phyloP scores from a whole-genome alignment of 345 rosid genomes.

The Acer campestre region DNA sequence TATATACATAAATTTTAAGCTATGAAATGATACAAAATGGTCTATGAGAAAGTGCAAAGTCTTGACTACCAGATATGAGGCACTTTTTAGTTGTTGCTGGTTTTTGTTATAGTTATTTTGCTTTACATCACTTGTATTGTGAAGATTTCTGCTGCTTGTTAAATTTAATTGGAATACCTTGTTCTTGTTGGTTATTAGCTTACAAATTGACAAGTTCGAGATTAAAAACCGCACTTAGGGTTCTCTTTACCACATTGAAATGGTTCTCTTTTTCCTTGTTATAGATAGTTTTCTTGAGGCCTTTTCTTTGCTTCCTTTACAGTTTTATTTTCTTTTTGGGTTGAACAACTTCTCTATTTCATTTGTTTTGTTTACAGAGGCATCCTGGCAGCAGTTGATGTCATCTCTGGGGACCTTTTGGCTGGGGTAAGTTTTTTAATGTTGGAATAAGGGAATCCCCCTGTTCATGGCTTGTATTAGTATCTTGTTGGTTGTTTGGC shows the following conservation, averaged over 20 bases:
- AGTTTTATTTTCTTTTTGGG: neutral
- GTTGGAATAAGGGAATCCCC: neutral
- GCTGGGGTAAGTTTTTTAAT: constrained; percentile 72
- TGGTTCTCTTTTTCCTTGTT: neutral
- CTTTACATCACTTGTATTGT: neutral
- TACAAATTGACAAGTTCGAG: neutral
- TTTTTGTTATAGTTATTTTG: neutral
- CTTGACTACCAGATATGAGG: neutral
- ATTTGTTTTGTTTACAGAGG: constrained; percentile 57
- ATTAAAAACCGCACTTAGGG: neutral
- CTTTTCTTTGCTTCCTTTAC: neutral
- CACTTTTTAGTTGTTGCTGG: neutral
- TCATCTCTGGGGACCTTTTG: constrained; percentile 59
- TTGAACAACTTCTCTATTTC: neutral
- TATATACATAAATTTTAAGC: too few species aligned
- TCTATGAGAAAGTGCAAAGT: neutral
- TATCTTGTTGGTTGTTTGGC: neutral
- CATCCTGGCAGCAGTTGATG: constrained; percentile 92
- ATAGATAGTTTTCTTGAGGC: neutral
- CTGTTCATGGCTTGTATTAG: neutral
- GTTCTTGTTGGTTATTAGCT: neutral
- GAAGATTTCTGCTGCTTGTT: neutral
- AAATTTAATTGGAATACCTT: neutral
- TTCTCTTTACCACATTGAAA: neutral
- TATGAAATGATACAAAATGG: neutral